These are phyloP conservation scores for Trametopsis cervina DNA, from an alignment of 768 basidiomycete species.

Conservation along the genomic window DNA sequence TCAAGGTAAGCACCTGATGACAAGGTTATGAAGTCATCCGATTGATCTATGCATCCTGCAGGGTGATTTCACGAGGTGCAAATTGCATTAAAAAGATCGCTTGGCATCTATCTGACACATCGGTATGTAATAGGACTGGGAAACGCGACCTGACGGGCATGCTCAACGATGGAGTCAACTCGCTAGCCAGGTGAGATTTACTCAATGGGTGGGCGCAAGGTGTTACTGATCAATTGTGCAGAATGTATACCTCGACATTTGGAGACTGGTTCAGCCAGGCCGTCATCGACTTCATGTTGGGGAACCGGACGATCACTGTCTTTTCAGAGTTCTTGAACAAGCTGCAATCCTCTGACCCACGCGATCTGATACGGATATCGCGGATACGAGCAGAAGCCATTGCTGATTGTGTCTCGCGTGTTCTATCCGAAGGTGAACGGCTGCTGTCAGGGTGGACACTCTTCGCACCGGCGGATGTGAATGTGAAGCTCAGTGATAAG, in stretches of 20 bases:
- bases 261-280: constrained; percentile 97
- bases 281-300: constrained; percentile 88
- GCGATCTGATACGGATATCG: constrained; percentile 81
- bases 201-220: neutral
- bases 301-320: constrained; percentile 77
- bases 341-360: constrained; percentile 86
- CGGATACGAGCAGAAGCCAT: constrained; percentile 90
- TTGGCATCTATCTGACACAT: constrained; percentile 2
- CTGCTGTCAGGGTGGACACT: constrained; percentile 88
- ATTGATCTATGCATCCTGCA: constrained; percentile 22
- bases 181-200: constrained; percentile 58
- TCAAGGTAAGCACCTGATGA: constrained; percentile 61
- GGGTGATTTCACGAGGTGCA: constrained; percentile 84
- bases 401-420: constrained; percentile 69
- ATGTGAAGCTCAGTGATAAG: constrained; percentile 62
- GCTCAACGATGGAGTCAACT: constrained; percentile 94
- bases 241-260: constrained; percentile 85
- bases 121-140: constrained; percentile 59
- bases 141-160: constrained; percentile 89
- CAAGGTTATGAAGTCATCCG: neutral
- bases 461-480: constrained; percentile 75
- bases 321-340: constrained; percentile 92
- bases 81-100: neutral
- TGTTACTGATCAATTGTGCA: constrained; percentile 19
- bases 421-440: constrained; percentile 40